Base-by-base conservation (phyloP, 75 land plant species). In the Pinus albicaulis region DNA sequence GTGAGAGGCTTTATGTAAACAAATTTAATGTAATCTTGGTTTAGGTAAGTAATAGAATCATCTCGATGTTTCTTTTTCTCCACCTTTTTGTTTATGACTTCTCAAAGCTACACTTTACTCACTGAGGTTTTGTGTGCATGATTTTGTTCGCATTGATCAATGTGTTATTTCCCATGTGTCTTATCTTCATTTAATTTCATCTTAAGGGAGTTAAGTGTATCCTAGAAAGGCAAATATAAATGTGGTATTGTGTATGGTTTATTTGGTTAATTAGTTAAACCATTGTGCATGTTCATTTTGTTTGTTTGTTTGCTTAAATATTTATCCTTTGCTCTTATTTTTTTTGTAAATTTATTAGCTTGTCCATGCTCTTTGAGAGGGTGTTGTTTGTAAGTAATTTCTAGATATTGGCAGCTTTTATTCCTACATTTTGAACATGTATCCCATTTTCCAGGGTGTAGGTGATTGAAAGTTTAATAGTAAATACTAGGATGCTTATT, bases 11-110 rank as follows among this genome's bases (percentile, higher is more conserved):
- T 24, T 98, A 98, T 80, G 93, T 98, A 71, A 98, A 95, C 89
- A 98, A 98, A 79, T 86, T 98, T 12, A 98, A 98, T 79, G 80
- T 98, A 13, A 95, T 95, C 71, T 82, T 98, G 71, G 98, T 98
- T 55, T 96, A 98, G 94, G 99, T 89, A 78, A 22, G 20, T n/a
- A 13, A 74, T 31, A 28, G 17, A 52, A 52, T 73, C 19, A 44
- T 77, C n/a, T 73, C 12, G 26, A 5, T 38, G 10, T 76, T 12
- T 22, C 22, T n/a, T 28, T 3, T 75, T 36, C 56, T 74, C n/a
- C 13, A 22, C 7, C 15, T 20, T 68, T 56, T 77, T 71, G 7
- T 53, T 80, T 77, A 3, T 26, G 10, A 2, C 25, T 14, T 80
- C 26, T 20, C 55, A 12, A 24, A 36, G 10, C 19, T 56, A 24